Evolutionary conservation across 73 alveolate species (phyloP), one percentile per base, ranked within the genome.

Genomic region (Uronychia binucleata): DNA sequence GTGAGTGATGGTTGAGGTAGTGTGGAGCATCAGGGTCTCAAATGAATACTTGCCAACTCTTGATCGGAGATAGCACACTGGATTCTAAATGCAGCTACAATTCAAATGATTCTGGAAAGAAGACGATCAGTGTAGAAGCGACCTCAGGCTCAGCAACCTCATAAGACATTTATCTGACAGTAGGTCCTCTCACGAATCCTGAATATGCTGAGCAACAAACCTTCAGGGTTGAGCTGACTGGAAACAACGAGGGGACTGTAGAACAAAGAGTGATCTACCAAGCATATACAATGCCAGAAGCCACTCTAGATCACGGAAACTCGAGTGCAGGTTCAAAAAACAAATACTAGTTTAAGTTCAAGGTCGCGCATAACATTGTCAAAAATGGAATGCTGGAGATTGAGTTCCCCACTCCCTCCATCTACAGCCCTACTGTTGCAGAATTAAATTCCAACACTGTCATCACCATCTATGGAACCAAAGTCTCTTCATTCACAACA

Each of bases 401-500:
- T n/a, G 58, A 31, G 0, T 79, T 57, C 46, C 86, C 86, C 1
- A 26, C 30, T 8, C 8, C 30, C 57, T 57, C 34, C 32, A 33
- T 79, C 57, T 32, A 5, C 27, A 35, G 8, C 5, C 34, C 28
- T 28, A 57, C 27, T 1, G 27, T 59, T 33, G 28, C 78, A n/a
- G 79, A 59, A 1, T 26, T 19, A 14, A 30, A 59, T 13, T 31
- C 58, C 25, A 57, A 29, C 31, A 28, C 79, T 25, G 46, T 57
- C 32, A 28, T 74, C 19, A 79, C 28, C 14, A 46, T 67, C 29
- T 5, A 79, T 28, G 78, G 78, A 35, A 32, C 57, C 46, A 46
- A 34, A 28, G 46, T 31, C 8, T 35, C 86, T 31, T 32, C 75
- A 34, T 79, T 79, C 58, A 34, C 77, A 1, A 79, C 79, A n/a